A percentile compares a stretch with the other conserved stretches of the same genome.
Evolutionary conservation across 2,329 filamentous ascomycete genomes (phyloP).

Genomic region (Rutstroemia sydowiana): DNA sequence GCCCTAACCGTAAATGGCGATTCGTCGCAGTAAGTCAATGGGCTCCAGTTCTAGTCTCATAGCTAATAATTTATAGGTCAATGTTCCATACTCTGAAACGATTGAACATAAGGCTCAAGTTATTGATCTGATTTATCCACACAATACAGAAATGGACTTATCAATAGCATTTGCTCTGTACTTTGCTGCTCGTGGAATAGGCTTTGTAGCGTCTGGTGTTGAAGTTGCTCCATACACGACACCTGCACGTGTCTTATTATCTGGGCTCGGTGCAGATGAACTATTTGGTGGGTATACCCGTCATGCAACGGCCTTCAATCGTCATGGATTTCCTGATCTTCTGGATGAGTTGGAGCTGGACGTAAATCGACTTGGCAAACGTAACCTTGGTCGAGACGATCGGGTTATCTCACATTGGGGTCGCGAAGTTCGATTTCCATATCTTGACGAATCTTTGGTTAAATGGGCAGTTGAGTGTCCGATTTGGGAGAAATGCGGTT

Average conservation of each 20-base stretch:
- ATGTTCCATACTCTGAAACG: slow-evolving; percentile 75
- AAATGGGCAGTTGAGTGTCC: slow-evolving; percentile 67
- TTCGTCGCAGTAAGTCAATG: slow-evolving; percentile 59
- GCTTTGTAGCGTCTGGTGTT: slow-evolving; percentile 28
- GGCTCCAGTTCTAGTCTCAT: slow-evolving; percentile 3
- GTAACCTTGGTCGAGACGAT: slow-evolving; percentile 94
- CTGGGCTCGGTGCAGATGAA: slow-evolving; percentile 91
- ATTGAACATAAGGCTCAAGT: slow-evolving; percentile 61
- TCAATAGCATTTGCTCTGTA: slow-evolving; percentile 93
- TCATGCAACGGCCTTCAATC: slow-evolving; percentile 68
- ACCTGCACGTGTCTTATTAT: slow-evolving; percentile 74
- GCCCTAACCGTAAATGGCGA: slow-evolving; percentile 67
- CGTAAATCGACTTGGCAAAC: slow-evolving; percentile 75
- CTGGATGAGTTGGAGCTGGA: slow-evolving; percentile 80
- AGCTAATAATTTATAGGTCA: slow-evolving; percentile 44
- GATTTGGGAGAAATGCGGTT: slow-evolving; percentile 84
- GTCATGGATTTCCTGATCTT: slow-evolving; percentile 62
- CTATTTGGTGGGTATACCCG: slow-evolving; percentile 90
- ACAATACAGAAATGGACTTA: slow-evolving; percentile 98
- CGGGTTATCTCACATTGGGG: slow-evolving; percentile 85
- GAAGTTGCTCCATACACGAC: slow-evolving; percentile 47
- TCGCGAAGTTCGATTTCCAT: slow-evolving; percentile 84
- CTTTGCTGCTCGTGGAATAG: slow-evolving; percentile 74
- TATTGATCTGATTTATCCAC: slow-evolving; percentile 75
- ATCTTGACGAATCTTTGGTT: slow-evolving; percentile 81